phyloP scores from a whole-genome alignment of 495 filamentous ascomycete species.

The Pseudoneurospora amorphoporcata region DNA sequence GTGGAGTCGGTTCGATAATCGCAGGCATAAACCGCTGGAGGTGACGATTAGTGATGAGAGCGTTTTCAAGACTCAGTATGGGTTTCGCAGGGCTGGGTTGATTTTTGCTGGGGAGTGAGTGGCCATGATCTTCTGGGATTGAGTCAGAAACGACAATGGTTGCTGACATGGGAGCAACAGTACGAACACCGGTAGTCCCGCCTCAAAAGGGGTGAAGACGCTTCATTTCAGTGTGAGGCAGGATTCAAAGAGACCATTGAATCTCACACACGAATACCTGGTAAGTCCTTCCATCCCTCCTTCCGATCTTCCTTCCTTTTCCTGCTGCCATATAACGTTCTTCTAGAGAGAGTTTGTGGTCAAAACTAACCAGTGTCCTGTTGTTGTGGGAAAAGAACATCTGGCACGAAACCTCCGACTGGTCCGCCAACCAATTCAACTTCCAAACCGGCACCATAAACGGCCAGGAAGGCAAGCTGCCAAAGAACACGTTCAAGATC shows the following conservation, averaged over 20 bases:
- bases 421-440: conserved; percentile 45
- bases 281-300: conserved; percentile 2
- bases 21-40: conserved; percentile 30
- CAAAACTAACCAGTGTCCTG: background rate
- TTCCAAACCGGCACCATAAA: conserved; percentile 42
- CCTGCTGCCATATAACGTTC: too few species aligned
- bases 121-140: background rate
- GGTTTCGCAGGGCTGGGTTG: conserved; percentile 46
- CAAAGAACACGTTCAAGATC: conserved; percentile 68
- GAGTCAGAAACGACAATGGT: too few species aligned
- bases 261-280: conserved; percentile 46
- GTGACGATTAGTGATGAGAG: conserved; percentile 41
- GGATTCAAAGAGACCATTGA: conserved; percentile 36
- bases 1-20: conserved; percentile 33
- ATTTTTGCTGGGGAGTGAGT: conserved; percentile 32
- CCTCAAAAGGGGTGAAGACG: conserved; percentile 36
- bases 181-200: conserved; percentile 38
- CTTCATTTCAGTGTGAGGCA: conserved; percentile 45
- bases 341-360: background rate
- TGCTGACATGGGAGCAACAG: background rate
- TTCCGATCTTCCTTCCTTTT: background rate
- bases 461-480: conserved; percentile 55
- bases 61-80: conserved; percentile 44
- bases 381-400: conserved; percentile 25
- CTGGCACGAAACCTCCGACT: conserved; percentile 47